Evolutionary conservation across 208 protist genomes (phyloP), one percentile per base, ranked within the genome.

Genomic region (Perkinsela sp.): DNA sequence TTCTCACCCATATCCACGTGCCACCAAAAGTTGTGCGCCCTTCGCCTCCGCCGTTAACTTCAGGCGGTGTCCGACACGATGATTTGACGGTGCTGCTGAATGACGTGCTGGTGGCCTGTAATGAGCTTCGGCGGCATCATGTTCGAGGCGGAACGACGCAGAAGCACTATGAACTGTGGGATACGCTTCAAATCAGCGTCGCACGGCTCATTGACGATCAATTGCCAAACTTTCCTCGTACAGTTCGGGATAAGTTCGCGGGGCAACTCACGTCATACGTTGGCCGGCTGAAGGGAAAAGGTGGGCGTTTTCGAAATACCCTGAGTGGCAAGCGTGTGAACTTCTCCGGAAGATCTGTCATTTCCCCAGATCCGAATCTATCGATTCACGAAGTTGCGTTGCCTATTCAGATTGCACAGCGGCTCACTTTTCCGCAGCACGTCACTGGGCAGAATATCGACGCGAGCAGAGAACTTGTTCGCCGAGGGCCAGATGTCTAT

Each of bases 291-390:
- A 99, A 99, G 74, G 97, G 97, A 48, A 99, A 99, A 78, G 79
- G 94, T 32, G 97, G 97, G 30, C 85, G 97, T 31, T 99, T 99
- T 73, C 84, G 96, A 67, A 90, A 93, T 13, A 99, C 99, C 77
- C 80, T 99, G 2, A 96, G 83, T 48, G 96, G 96, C 68, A 99
- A 99, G 76, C 93, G 97, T 67, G 97, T 99, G 0, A 92, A 99
- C 76, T 99, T 99, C 72, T 96, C 92, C 29, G 92, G 92, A 1
- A 89, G 97, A 48, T 98, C 97, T 13, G 96, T 99, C 70, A 99
- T 99, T 78, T 97, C 94, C 0, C 97, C 96, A 0, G 97, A 99
- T 76, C 97, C 96, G 0, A 99, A 99, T 77, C 71, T 98, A 22
- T 77, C 80, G 31, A 92, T 98, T 57, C 80, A 96, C 77, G 86